Evolutionary conservation across 148 eudicot genomes (phyloP), one percentile per base, ranked within the genome.

Genomic region (Heliamphora exappendiculata): DNA sequence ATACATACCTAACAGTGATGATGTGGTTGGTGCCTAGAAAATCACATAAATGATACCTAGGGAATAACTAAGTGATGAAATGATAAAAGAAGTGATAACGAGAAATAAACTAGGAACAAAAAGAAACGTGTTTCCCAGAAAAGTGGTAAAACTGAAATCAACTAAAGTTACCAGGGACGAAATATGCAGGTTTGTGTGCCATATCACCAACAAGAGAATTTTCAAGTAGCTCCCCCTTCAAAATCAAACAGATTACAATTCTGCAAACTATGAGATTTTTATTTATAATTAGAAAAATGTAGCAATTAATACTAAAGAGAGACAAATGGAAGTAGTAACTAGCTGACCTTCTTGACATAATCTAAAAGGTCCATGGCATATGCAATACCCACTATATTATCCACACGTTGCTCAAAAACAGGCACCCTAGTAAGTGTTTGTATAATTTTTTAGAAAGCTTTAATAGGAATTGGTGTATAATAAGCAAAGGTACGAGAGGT

Each of bases 331-430:
- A 75, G 72, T 53, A 58, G 34, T 75, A 78, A 58, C 55, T 75
- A 76, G 80, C 87, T 50, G 66, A 92, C 98, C 97, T 92, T 92
- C 62, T 85, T 91, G 72, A 89, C 92, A 75, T 80, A 91, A 85
- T 95, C 98, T 31, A 95, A 84, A 82, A 95, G 91, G 83, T 92
- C 98, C 98, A 95, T 95, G 33, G 98, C 98, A 84, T 95, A 95
- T 54, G 98, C 97, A 70, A 95, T 87, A 71, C 98, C 98, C 76
- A 95, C 97, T 73, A 92, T 92, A 84, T 95, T 95, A 79, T 95
- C 98, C 76, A 95, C 85, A 11, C 98, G 96, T 81, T 92, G 91
- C 84, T 95, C 98, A 80, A 91, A 95, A 75, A 91, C 98, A 79
- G 98, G 98, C 39, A 95, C 92, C 88, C 98, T 95, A 57, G 78